phyloP scores from a whole-genome alignment of 1,284 basidiomycete genomes.

The Tetrapyrgos nigripes region DNA sequence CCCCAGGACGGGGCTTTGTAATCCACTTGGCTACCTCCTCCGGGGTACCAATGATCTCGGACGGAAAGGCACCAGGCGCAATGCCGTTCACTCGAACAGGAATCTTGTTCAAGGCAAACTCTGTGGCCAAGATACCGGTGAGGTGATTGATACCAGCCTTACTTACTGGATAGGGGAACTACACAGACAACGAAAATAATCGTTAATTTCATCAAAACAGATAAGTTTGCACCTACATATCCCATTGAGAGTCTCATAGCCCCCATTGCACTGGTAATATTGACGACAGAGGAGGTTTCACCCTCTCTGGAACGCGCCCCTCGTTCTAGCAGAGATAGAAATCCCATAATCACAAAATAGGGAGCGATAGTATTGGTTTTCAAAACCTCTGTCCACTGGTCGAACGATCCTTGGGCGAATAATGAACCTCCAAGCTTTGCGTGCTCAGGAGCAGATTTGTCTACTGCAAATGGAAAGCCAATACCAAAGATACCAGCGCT shows the following conservation, averaged over 20 bases:
- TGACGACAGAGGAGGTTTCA: constrained; percentile 36
- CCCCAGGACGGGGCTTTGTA: constrained; percentile 7
- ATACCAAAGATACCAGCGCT: constrained; percentile 45
- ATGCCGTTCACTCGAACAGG: constrained; percentile 38
- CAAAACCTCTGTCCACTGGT: constrained; percentile 30
- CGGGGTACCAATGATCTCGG: constrained; percentile 31
- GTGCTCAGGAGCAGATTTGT: constrained; percentile 60
- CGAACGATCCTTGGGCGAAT: constrained; percentile 40
- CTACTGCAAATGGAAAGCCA: constrained; percentile 58
- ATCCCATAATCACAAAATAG: constrained; percentile 40
- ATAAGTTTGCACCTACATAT: constrained; percentile 56
- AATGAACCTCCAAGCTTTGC: constrained; percentile 61
- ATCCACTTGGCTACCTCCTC: constrained; percentile 33
- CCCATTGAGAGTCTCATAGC: constrained; percentile 28
- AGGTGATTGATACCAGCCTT: constrained; percentile 44
- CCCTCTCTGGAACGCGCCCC: constrained; percentile 26
- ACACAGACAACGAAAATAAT: neutral
- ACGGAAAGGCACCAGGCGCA: constrained; percentile 35
- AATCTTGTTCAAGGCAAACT: constrained; percentile 33
- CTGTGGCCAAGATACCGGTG: constrained; percentile 35
- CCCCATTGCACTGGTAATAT: constrained; percentile 36
- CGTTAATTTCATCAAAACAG: neutral
- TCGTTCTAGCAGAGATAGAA: constrained; percentile 36
- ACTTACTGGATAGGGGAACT: constrained; percentile 50
- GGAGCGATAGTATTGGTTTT: constrained; percentile 30